These are phyloP conservation scores for Neurospora tetrasperma DNA, from an alignment of 495 filamentous ascomycete species.

Conservation along the genomic window DNA sequence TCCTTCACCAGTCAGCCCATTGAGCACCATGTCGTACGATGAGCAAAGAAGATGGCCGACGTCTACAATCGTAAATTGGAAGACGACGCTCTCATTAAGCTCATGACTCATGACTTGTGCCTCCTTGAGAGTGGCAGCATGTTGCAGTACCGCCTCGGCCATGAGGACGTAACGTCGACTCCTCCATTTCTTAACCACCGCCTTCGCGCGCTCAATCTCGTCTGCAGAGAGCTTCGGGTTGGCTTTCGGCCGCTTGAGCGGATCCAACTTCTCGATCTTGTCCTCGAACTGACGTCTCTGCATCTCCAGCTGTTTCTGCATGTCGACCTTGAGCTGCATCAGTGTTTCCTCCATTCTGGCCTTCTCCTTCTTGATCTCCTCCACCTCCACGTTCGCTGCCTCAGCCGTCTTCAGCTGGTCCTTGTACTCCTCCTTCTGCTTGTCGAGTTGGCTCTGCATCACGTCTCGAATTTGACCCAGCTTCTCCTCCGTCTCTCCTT, in stretches of 20 bases:
- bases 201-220: conserved; percentile 60
- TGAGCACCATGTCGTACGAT: conserved; percentile 91
- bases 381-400: conserved; percentile 65
- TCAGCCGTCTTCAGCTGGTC: conserved; percentile 72
- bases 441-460: conserved; percentile 81
- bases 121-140: conserved; percentile 82
- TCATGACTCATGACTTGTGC: conserved; percentile 97
- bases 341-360: conserved; percentile 78
- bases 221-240: conserved; percentile 56
- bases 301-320: conserved; percentile 65
- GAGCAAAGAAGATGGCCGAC: conserved; percentile 80
- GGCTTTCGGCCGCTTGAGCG: conserved; percentile 37
- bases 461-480: conserved; percentile 68
- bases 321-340: conserved; percentile 68
- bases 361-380: conserved; percentile 79
- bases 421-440: conserved; percentile 75
- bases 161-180: conserved; percentile 82
- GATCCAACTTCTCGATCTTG: conserved; percentile 40
- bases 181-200: conserved; percentile 63
- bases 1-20: conserved; percentile 78
- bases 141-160: conserved; percentile 84
- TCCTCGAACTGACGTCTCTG: conserved; percentile 70
- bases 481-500: conserved; percentile 61
- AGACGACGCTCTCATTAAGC: conserved; percentile 87
- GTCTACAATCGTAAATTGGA: conserved; percentile 90